phyloP scores from a whole-genome alignment of 2,329 filamentous ascomycete genomes.

The Pseudonectria buxi region DNA sequence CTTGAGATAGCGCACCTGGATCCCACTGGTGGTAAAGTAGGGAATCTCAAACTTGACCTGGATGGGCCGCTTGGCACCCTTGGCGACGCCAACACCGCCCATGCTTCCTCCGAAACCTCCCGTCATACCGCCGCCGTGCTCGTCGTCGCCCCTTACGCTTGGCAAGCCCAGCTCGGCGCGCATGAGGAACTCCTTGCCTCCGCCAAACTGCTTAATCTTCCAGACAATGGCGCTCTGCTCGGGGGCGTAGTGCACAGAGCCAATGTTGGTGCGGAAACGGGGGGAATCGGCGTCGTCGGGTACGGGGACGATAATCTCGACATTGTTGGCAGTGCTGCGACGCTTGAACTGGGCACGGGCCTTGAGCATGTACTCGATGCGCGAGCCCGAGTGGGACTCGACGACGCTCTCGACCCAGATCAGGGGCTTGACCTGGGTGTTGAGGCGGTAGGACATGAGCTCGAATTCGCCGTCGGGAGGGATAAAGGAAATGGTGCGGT shows the following conservation, averaged over 20 bases:
- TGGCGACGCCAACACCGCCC: constrained; percentile 76
- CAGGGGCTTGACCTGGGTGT: constrained; percentile 95
- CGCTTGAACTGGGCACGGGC: constrained; percentile 97
- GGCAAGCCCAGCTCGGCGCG: constrained; percentile 90
- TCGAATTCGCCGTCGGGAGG: constrained; percentile 98
- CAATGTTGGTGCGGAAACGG: constrained; percentile 94
- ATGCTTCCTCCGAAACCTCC: constrained; percentile 95
- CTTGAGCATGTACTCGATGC: constrained; percentile 99
- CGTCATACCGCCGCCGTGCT: constrained; percentile 94
- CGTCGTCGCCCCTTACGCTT: constrained; percentile 89
- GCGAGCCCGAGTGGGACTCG: constrained; percentile 87
- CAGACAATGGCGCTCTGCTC: constrained; percentile 97
- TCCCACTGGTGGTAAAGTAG: constrained; percentile 99
- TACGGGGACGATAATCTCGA: constrained; percentile 94
- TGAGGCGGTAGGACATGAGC: constrained; percentile 97
- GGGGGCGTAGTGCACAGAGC: constrained; percentile 92
- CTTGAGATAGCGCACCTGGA: constrained; percentile 97
- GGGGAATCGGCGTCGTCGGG: constrained; percentile 96
- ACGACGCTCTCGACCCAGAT: constrained; percentile 99
- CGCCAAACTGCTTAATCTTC: constrained; percentile 99
- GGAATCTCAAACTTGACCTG: constrained; percentile 99
- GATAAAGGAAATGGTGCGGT: constrained; percentile 97
- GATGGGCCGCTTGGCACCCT: constrained; percentile 88
- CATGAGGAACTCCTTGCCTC: constrained; percentile 98
- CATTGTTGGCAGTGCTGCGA: constrained; percentile 94